Conservation (phyloP, 1,284 basidiomycete species). For the Cryptococcus sp. region DNA sequence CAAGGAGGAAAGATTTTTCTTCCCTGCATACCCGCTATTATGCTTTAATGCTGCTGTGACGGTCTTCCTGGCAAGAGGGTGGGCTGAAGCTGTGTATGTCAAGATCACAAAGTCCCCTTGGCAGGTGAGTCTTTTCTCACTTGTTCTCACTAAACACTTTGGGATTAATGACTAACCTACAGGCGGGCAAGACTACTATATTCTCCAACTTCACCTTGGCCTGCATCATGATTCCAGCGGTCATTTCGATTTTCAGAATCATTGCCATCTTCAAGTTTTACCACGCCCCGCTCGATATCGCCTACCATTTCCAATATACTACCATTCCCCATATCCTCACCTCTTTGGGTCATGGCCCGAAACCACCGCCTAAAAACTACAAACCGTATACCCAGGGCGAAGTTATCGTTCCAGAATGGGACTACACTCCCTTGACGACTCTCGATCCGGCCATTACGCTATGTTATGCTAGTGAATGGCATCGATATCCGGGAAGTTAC, state of each 20-base stretch:
- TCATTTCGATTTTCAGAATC: conserved; percentile 74
- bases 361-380: conserved; percentile 32
- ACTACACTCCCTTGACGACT: conserved; percentile 64
- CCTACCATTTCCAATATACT: conserved; percentile 65
- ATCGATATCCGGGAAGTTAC: conserved; percentile 88
- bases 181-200: conserved; percentile 42
- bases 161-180: background rate
- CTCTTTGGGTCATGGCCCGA: conserved; percentile 59
- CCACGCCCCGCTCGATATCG: conserved; percentile 77
- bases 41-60: conserved; percentile 91
- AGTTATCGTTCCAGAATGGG: conserved; percentile 58
- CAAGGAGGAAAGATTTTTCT: conserved; percentile 99
- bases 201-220: conserved; percentile 73
- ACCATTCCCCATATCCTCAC: conserved; percentile 80
- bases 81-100: conserved; percentile 74
- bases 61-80: conserved; percentile 75
- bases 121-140: conserved; percentile 54
- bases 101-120: conserved; percentile 75
- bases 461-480: conserved; percentile 93
- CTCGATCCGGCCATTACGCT: conserved; percentile 63
- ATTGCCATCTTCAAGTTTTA: conserved; percentile 83
- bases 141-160: conserved; percentile 2
- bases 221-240: conserved; percentile 59
- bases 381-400: conserved; percentile 39
- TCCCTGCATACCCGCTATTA: conserved; percentile 83